Evolutionary conservation across 2,329 filamentous ascomycete species (phyloP), one percentile per base, ranked within the genome.

Genomic region (Venturia nashicola): DNA sequence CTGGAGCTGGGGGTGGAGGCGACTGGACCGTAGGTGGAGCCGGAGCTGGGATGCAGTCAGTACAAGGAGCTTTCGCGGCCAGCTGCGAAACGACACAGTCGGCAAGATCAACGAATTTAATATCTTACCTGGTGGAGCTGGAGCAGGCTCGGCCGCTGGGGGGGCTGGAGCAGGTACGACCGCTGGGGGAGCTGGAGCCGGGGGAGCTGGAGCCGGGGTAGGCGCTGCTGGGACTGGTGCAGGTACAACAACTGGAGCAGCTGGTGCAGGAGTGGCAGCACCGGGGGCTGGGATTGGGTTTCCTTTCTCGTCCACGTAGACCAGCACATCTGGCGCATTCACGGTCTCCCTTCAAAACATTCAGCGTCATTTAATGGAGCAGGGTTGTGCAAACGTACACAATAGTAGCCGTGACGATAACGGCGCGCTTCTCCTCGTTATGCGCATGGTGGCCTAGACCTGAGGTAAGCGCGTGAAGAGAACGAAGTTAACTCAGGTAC

Each of bases 301-400:
- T 64, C 84, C 83, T 65, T 80, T 71, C 67, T 81, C 74, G 69
- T 89, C 79, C 57, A 87, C 82, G 73, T 82, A 87, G 69, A 88
- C 79, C 36, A 85, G 71, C 27, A 80, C 78, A 61, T 82, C 76
- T 65, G 81, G 75, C 6, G 78, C 76, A 11, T 76, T 68, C 46
- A 79, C 75, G 46, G 77, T 79, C 20, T 61, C 63, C 63, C 63
- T 48, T 54, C 51, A 4, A 11, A 27, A 2, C 16, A 2, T 4
- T 48, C n/a, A 60, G 59, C 11, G 14, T 59, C 59, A 32, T 16
- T 27, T 14, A 42, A 8, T 11, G 7, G 1, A 6, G 39, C 12
- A 6, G 20, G n/a, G n/a, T 54, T 78, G 68, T 65, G 78, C 68
- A 44, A 71, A 61, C 76, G 59, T 40, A 75, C 68, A 23, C 6